These are phyloP conservation scores for Nemania sp. DNA, from an alignment of 2,329 filamentous ascomycete species.

Conservation along the genomic window DNA sequence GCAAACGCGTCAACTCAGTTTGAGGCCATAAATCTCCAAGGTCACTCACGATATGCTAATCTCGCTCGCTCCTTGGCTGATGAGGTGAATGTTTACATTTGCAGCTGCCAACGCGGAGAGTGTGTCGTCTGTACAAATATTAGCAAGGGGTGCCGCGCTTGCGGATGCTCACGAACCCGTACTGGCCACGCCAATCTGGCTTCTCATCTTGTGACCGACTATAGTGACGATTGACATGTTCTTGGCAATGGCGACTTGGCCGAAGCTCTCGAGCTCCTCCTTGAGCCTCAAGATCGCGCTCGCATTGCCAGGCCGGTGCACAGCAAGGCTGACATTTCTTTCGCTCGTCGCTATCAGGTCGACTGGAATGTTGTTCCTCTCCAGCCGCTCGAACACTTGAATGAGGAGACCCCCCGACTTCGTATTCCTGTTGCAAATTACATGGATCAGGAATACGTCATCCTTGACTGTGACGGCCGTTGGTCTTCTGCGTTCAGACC, in stretches of 20 bases:
- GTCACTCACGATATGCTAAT: slow-evolving; percentile 38
- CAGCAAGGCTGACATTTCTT: slow-evolving; percentile 38
- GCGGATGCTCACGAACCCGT: slow-evolving; percentile 19
- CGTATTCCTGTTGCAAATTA: slow-evolving; percentile 39
- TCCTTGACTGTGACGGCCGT: slow-evolving; percentile 40
- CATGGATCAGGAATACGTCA: slow-evolving; percentile 38
- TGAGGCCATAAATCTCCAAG: neutral
- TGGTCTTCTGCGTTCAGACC: slow-evolving; percentile 36
- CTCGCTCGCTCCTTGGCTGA: slow-evolving; percentile 40
- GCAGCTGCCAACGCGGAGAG: slow-evolving; percentile 36
- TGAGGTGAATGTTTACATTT: slow-evolving; percentile 38
- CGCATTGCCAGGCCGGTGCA: slow-evolving; percentile 34
- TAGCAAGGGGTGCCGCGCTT: slow-evolving; percentile 1
- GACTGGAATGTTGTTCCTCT: slow-evolving; percentile 36
- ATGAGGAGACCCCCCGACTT: slow-evolving; percentile 39
- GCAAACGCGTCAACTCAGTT: neutral
- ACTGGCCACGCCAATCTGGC: slow-evolving; percentile 40
- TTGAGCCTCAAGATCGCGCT: slow-evolving; percentile 32
- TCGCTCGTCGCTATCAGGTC: slow-evolving; percentile 40
- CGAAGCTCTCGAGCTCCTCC: slow-evolving; percentile 38
- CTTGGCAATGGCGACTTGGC: slow-evolving; percentile 33
- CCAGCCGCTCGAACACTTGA: slow-evolving; percentile 38
- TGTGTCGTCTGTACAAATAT: slow-evolving; percentile 33
- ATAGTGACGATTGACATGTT: slow-evolving; percentile 40
- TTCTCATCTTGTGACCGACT: slow-evolving; percentile 40